A percentile compares a stretch with the other conserved stretches of the same genome.
These are phyloP conservation scores for Ploettnerulaceae sp. DNA, from an alignment of 2,329 filamentous ascomycete genomes.

Conservation along the genomic window DNA sequence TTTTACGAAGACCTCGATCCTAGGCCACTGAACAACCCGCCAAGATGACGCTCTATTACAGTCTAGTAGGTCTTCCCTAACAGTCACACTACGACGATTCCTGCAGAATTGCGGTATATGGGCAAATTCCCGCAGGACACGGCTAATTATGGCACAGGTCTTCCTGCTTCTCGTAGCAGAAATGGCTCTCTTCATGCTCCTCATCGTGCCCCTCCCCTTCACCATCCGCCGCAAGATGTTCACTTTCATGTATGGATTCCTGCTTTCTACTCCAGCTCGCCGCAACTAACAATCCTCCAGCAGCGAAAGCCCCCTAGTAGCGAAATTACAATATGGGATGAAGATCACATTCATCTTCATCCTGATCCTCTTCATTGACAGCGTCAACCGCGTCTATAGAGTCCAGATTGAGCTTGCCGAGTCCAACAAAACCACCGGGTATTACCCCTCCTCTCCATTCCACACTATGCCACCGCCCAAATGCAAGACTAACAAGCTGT, in stretches of 20 bases:
- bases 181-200: slow-evolving; percentile 75
- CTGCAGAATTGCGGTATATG: background rate
- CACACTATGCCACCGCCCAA: background rate
- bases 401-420: slow-evolving; percentile 84
- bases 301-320: slow-evolving; percentile 51
- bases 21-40: slow-evolving; percentile 14
- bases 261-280: background rate
- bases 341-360: slow-evolving; percentile 99
- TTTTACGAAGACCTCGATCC: slow-evolving; percentile 9
- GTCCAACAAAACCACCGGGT: slow-evolving; percentile 56
- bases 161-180: slow-evolving; percentile 78
- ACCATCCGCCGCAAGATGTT: slow-evolving; percentile 40
- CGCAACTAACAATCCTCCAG: slow-evolving; percentile 24
- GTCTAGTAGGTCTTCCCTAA: slow-evolving; percentile 38
- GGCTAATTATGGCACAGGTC: slow-evolving; percentile 49
- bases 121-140: background rate
- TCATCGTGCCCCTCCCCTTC: slow-evolving; percentile 86
- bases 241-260: slow-evolving; percentile 85
- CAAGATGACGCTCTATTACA: slow-evolving; percentile 49
- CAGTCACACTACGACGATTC: background rate
- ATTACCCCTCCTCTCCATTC: slow-evolving; percentile 10
- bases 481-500: slow-evolving; percentile 19
- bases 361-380: slow-evolving; percentile 95
- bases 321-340: slow-evolving; percentile 93
- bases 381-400: slow-evolving; percentile 90